phyloP scores from a whole-genome alignment of 192 early-diverging fungal species.

The Coemansia asiatica region DNA sequence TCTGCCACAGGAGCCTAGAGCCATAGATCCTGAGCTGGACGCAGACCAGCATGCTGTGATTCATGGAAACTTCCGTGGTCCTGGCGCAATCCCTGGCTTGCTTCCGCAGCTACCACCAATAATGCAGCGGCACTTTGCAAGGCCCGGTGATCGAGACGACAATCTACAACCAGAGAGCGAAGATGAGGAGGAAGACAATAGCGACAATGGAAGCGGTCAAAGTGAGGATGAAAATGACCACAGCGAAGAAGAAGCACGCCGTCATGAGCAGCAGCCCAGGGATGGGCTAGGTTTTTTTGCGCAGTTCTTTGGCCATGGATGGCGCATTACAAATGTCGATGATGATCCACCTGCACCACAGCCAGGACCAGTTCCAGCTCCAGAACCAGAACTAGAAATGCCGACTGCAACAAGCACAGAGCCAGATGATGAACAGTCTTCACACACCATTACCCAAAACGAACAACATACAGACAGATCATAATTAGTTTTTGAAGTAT shows the following conservation, averaged over 20 bases:
- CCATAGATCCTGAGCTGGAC: neutral
- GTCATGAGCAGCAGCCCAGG: too few species aligned
- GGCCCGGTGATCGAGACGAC: neutral
- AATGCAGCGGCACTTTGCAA: neutral
- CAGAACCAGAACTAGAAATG: too few species aligned
- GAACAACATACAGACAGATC: neutral
- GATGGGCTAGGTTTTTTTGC: neutral
- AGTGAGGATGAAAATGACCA: conserved; percentile 7
- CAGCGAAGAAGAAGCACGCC: neutral
- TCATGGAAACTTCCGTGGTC: neutral
- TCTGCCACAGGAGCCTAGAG: neutral
- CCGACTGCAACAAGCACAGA: neutral
- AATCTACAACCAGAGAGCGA: neutral
- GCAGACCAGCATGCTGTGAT: neutral
- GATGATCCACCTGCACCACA: conserved; percentile 30
- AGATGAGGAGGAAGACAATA: neutral
- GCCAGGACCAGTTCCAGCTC: conserved; percentile 28
- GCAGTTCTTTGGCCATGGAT: conserved; percentile 3
- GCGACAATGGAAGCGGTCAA: neutral
- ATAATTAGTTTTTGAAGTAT: too few species aligned
- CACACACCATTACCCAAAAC: neutral
- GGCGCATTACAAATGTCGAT: conserved; percentile 4
- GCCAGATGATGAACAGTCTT: too few species aligned
- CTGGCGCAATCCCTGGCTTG: neutral
- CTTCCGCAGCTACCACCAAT: neutral